Evolutionary conservation across 257 asterid species (phyloP), one percentile per base, ranked within the genome.

Genomic region (Solanum habrochaites): DNA sequence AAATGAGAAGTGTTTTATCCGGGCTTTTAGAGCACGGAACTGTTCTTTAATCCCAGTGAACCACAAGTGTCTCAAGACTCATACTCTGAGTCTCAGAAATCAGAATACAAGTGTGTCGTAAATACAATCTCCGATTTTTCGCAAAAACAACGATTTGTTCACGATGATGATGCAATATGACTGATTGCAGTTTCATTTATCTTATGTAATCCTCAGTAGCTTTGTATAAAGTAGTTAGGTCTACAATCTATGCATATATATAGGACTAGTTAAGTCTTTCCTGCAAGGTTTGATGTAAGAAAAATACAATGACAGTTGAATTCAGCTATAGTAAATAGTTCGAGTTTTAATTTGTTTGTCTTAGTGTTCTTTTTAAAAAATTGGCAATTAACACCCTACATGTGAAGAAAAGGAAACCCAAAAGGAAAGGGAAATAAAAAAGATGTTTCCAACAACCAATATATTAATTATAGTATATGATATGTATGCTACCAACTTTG

Each of bases 1-100:
- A 93, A 92, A 96, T 97, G 98, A 94, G 96, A 88, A 95, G 92
- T 82, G 94, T 92, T 32, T 90, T 97, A 13, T 93, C 97, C 5
- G 98, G 93, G 83, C 96, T 97, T 86, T 45, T 97, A 81, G 98
- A 96, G 84, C 97, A 90, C 77, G 95, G 98, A 11, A 90, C 89
- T 86, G 78, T 95, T 16, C 90, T 90, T 58, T 97, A 93, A 69
- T 85, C 94, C 82, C 86, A 92, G 47, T 93, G 86, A 91, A 39
- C 23, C 58, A 5, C 2, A 67, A 43, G 64, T 64, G 64, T 77
- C 39, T 13, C 84, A 14, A 78, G 83, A 4, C 40, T 80, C 27
- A 6, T 23, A 13, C 58, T n/a, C 83, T n/a, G 37, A n/a, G 10
- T n/a, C 83, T 1, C 83, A 42, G 10, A 74, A 75, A 42, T n/a